Conservation (phyloP, 176 grass and related monocot species). For the Lolium perenne region DNA sequence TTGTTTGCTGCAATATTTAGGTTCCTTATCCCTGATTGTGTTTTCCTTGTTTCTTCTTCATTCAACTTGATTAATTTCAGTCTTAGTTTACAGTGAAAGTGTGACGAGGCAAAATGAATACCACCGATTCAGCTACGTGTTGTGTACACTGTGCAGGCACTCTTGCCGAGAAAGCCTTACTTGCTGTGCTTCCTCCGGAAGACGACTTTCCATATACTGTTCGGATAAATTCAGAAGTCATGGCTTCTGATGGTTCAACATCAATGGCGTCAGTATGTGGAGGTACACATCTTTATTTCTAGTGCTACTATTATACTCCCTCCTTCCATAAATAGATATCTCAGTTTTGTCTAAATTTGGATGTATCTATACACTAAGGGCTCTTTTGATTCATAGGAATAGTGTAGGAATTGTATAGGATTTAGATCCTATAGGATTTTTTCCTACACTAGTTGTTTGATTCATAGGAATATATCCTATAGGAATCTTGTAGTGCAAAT, state of each 20-base stretch:
- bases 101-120: slow-evolving; percentile 15
- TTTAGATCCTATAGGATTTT: too few species aligned
- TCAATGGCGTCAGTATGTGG: slow-evolving; percentile 99
- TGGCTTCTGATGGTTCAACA: slow-evolving; percentile 97
- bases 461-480: too few species aligned
- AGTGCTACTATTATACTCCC: not conserved
- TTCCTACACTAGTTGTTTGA: too few species aligned
- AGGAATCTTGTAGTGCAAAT: too few species aligned
- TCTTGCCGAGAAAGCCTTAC: slow-evolving; percentile 93
- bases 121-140: slow-evolving; percentile 22
- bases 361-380: too few species aligned
- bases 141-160: slow-evolving; percentile 66
- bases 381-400: too few species aligned
- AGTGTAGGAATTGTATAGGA: too few species aligned
- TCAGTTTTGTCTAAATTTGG: too few species aligned
- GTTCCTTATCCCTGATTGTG: not conserved
- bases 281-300: slow-evolving; percentile 56
- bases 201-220: slow-evolving; percentile 92
- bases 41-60: not conserved
- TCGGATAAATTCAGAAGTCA: slow-evolving; percentile 97
- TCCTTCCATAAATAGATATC: too few species aligned
- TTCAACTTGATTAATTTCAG: slow-evolving; percentile 33
- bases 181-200: slow-evolving; percentile 94
- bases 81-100: not conserved
- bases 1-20: slow-evolving; percentile 14